These are phyloP conservation scores for Begonia loranthoides DNA, from an alignment of 306 rosid genomes.

Conservation along the genomic window DNA sequence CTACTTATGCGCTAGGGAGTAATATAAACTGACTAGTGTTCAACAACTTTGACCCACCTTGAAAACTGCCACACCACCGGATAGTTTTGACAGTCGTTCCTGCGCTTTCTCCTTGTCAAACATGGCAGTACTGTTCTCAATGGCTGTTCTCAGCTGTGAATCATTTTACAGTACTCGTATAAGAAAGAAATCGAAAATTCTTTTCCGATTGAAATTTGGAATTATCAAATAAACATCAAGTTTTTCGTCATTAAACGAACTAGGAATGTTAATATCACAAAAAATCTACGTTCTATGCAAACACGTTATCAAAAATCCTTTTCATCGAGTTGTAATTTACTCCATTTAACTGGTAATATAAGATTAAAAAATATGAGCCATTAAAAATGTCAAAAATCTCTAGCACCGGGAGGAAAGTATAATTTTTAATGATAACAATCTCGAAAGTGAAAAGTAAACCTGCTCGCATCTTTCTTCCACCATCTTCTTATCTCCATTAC, in stretches of 20 bases:
- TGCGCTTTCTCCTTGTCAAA: constrained; percentile 95
- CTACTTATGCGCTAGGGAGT: constrained; percentile 2
- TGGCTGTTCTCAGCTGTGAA: constrained; percentile 57
- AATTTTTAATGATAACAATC: too few relatives aligned
- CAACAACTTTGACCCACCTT: constrained; percentile 36
- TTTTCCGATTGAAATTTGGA: too few relatives aligned
- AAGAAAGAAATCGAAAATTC: background rate
- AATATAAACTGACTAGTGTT: background rate
- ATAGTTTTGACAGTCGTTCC: constrained; percentile 78
- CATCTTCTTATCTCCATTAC: constrained; percentile 91
- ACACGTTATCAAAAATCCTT: too few relatives aligned
- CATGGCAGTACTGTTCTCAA: constrained; percentile 53
- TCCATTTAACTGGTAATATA: background rate
- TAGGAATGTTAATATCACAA: too few relatives aligned
- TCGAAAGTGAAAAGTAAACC: constrained; percentile 21
- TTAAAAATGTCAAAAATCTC: too few relatives aligned
- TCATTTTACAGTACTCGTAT: constrained; percentile 4
- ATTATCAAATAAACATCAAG: too few relatives aligned
- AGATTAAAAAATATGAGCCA: too few relatives aligned
- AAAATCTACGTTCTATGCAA: too few relatives aligned
- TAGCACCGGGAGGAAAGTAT: too few relatives aligned
- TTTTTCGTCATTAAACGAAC: too few relatives aligned
- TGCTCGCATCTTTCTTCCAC: constrained; percentile 86
- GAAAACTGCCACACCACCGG: constrained; percentile 95
- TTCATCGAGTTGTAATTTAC: background rate